Percentiles rank a stretch among this genome's conserved stretches.
phyloP scores from a whole-genome alignment of 2,329 filamentous ascomycete genomes.

The Venturia asperata region DNA sequence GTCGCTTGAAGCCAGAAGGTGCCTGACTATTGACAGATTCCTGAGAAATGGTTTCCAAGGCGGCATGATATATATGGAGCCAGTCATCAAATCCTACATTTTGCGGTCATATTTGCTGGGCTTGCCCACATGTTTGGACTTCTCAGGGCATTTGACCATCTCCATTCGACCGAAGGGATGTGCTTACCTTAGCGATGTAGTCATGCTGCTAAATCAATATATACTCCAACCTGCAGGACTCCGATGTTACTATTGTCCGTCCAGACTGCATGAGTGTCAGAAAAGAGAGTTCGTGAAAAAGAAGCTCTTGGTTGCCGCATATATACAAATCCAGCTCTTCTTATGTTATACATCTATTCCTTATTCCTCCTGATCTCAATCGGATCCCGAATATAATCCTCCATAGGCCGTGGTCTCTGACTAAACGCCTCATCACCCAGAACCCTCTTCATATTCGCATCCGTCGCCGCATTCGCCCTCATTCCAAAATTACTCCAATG shows the following conservation, averaged over 20 bases:
- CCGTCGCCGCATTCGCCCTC: conserved; percentile 17
- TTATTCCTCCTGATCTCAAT: conserved; percentile 17
- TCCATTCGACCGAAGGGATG: neutral
- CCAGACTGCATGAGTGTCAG: neutral
- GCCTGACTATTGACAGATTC: neutral
- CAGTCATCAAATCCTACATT: conserved; percentile 15
- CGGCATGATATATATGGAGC: conserved; percentile 15
- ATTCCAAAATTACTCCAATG: conserved; percentile 20
- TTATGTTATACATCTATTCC: neutral
- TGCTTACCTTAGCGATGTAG: neutral
- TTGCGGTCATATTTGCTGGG: conserved; percentile 11
- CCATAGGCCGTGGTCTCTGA: conserved; percentile 11
- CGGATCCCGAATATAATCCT: conserved; percentile 16
- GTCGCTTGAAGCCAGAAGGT: neutral
- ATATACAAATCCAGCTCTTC: conserved; percentile 24
- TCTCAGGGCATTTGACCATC: conserved; percentile 10
- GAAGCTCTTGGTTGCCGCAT: neutral
- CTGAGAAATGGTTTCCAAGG: conserved; percentile 12
- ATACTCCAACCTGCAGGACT: neutral
- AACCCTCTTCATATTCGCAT: conserved; percentile 14
- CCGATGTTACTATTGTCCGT: neutral
- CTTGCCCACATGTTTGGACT: conserved; percentile 13
- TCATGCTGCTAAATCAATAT: neutral
- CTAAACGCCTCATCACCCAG: conserved; percentile 11
- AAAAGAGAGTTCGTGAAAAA: neutral